A percentile compares a stretch with the other conserved stretches of the same genome.
Conservation (phyloP, 306 rosid genomes). For the Acacia confusa region DNA sequence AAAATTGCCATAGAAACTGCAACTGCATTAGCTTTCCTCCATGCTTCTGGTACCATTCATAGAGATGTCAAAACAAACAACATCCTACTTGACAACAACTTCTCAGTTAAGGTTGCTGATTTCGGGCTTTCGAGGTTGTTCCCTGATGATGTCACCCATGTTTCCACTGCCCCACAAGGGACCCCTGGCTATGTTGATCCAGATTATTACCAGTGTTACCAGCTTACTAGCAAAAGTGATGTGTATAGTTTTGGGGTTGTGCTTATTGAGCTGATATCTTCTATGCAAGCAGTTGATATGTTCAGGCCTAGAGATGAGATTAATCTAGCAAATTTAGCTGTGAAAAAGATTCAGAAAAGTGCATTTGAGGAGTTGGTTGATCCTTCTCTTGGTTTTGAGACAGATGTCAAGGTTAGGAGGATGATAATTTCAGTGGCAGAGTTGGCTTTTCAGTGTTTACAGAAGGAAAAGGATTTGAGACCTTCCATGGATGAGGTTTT, state of each 20-base stretch:
- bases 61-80: constrained; percentile 74
- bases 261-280: constrained; percentile 62
- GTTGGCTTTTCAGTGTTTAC: constrained; percentile 71
- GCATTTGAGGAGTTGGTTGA: constrained; percentile 49
- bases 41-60: constrained; percentile 60
- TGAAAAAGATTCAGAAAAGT: constrained; percentile 47
- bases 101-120: constrained; percentile 63
- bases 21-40: constrained; percentile 56
- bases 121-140: constrained; percentile 67
- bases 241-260: constrained; percentile 70
- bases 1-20: constrained; percentile 72
- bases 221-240: constrained; percentile 69
- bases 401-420: constrained; percentile 42
- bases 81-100: constrained; percentile 58
- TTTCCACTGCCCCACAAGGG: constrained; percentile 74
- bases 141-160: constrained; percentile 56
- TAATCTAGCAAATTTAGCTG: constrained; percentile 55
- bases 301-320: constrained; percentile 55
- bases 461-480: constrained; percentile 57
- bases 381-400: constrained; percentile 46
- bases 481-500: constrained; percentile 69
- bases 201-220: constrained; percentile 60
- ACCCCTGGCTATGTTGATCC: constrained; percentile 78
- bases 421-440: constrained; percentile 54
- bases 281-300: constrained; percentile 67